Evolutionary conservation across 192 early-diverging fungal species (phyloP), one percentile per base, ranked within the genome.

Genomic region (Umbelopsis isabellina): DNA sequence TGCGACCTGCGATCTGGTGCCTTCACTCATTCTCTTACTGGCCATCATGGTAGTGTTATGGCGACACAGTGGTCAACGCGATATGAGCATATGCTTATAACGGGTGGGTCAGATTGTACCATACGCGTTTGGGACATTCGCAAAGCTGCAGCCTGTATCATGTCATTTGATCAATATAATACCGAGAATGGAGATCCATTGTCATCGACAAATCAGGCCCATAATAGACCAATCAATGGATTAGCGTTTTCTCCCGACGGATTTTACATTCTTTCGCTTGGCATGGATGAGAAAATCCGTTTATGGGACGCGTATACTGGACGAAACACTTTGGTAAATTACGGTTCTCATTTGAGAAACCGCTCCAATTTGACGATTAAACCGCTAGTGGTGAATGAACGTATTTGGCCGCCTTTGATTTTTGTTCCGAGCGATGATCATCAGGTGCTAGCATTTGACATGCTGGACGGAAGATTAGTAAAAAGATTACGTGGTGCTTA

Each of bases 111-210:
- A 5, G 92, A 94, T 69, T 86, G 87, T 21, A 87, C 84, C 2
- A 74, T 93, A 3, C 80, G 87, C 13, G 71, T 95, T 49, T 97
- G 95, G 95, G 95, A 97, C 76, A 88, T 95, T 35, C 87, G 95
- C 44, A 89, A 87, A 66, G 85, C 93, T 8, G 74, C 84, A 18
- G 72, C 93, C 7, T 90, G 87, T 23, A 49, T 97, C 8, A 72
- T 79, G 45, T 81, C 81, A 0, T 77, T 93, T 9, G 88, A 91
- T 68, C 74, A 87, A 65, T 81, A 91, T 72, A 88, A 88, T 66
- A 73, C 67, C 33, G 79, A 75, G 44, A 30, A 70, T 46, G 18
- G 21, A 33, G 61, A 72, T 70, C 66, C 79, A 18, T 65, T 76
- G 9, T 72, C 76, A 12, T 53, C 80, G 9, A 80, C 77, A 3